Conservation (phyloP, 139 green algal species). For the Chlamydomonas urium region DNA sequence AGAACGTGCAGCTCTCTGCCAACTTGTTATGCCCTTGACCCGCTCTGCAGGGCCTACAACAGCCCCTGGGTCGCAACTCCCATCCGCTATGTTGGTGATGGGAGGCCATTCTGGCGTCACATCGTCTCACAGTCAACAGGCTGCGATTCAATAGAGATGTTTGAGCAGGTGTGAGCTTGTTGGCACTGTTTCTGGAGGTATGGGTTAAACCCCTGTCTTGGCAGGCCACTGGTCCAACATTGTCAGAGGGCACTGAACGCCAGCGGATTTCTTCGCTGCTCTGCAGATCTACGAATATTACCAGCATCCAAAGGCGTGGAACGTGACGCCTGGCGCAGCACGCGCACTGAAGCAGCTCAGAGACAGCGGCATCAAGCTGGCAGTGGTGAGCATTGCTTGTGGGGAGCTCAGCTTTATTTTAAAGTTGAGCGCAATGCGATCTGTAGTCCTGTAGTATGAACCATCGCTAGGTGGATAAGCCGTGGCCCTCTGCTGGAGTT, state of each 20-base stretch:
- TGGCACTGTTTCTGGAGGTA: background rate
- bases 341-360: background rate
- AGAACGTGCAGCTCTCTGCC: no score
- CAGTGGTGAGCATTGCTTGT: no score
- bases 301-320: background rate
- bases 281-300: constrained; percentile 9
- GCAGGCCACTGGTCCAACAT: no score
- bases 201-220: background rate
- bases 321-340: background rate
- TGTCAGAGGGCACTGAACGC: no score
- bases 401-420: no score
- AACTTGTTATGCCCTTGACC: no score
- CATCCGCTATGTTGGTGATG: constrained; percentile 76
- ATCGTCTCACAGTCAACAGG: constrained; percentile 61
- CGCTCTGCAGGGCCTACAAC: constrained; percentile 57
- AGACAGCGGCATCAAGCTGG: constrained; percentile 47
- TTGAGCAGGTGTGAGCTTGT: constrained; percentile 1
- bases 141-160: constrained; percentile 18
- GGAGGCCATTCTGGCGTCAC: constrained; percentile 60
- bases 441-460: no score
- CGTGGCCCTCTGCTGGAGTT: no score
- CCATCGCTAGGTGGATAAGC: no score
- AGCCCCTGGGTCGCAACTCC: constrained; percentile 31
- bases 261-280: no score
- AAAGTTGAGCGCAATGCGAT: no score